Conservation (phyloP, 306 rosid genomes). For the Luffa acutangula region DNA sequence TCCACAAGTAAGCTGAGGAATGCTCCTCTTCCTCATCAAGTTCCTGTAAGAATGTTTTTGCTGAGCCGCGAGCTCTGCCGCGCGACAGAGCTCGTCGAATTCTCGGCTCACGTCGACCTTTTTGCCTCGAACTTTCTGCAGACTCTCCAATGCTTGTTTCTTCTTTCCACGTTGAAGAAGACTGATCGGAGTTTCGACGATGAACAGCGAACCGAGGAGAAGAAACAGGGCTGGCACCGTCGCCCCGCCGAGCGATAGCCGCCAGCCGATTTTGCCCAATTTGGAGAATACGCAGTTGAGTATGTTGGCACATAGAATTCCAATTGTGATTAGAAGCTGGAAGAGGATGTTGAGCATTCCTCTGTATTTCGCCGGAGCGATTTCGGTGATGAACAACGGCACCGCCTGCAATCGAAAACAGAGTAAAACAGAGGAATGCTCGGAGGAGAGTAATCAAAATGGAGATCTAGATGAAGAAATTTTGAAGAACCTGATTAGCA, state of each 20-base stretch:
- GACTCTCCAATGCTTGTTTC: slow-evolving; percentile 1
- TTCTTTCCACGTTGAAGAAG: slow-evolving; percentile 16
- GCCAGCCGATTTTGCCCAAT: slow-evolving; percentile 17
- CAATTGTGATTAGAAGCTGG: slow-evolving; percentile 21
- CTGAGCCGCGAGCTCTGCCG: slow-evolving; percentile 7
- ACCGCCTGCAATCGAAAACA: slow-evolving; percentile 11
- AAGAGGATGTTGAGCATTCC: slow-evolving; percentile 23
- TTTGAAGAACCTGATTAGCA: slow-evolving; percentile 19
- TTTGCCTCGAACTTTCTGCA: slow-evolving; percentile 14
- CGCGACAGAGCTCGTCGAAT: not conserved
- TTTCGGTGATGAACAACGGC: slow-evolving; percentile 29
- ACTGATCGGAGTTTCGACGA: slow-evolving; percentile 24
- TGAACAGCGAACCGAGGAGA: slow-evolving; percentile 2
- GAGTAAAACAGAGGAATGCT: not conserved
- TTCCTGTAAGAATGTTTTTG: slow-evolving; percentile 9
- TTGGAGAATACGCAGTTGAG: slow-evolving; percentile 13
- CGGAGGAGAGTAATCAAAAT: not conserved
- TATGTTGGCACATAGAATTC: slow-evolving; percentile 19
- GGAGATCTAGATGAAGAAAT: not conserved
- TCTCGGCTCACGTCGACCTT: slow-evolving; percentile 14
- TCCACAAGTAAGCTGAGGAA: slow-evolving; percentile 15
- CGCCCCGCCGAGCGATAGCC: slow-evolving; percentile 18
- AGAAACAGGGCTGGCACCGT: slow-evolving; percentile 15
- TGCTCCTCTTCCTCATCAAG: not conserved
- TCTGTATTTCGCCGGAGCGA: slow-evolving; percentile 25